phyloP scores from a whole-genome alignment of 345 rosid species.

The Mangifera indica region DNA sequence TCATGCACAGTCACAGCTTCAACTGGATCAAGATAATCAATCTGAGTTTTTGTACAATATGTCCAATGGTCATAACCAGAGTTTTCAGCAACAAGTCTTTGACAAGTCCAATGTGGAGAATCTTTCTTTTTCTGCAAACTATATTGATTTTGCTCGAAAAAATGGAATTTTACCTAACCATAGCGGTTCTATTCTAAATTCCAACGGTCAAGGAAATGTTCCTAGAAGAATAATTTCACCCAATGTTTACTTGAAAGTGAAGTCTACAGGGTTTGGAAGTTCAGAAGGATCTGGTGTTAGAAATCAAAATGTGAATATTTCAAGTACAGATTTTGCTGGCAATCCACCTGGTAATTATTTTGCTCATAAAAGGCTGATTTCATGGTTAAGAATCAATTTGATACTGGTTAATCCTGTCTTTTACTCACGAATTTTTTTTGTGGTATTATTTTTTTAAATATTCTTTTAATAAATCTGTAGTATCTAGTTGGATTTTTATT shows the following conservation, averaged over 20 bases:
- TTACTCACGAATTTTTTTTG: constrained; percentile 9
- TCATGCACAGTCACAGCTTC: constrained; percentile 44
- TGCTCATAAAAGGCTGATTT: constrained; percentile 46
- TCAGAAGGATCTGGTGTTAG: constrained; percentile 45
- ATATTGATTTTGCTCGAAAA: constrained; percentile 44
- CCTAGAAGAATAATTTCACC: constrained; percentile 71
- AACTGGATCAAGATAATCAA: constrained; percentile 37
- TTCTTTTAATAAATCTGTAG: constrained; percentile 4
- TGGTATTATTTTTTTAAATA: background rate
- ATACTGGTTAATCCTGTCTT: constrained; percentile 45
- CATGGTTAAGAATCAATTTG: constrained; percentile 37
- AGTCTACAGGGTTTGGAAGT: constrained; percentile 50
- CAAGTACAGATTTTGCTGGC: constrained; percentile 40
- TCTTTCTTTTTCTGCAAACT: constrained; percentile 43
- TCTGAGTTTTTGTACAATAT: constrained; percentile 43
- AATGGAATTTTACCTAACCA: constrained; percentile 38
- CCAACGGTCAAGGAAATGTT: constrained; percentile 48
- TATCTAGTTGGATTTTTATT: background rate
- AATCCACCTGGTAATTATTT: constrained; percentile 43
- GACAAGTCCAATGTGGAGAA: constrained; percentile 44
- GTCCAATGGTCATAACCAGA: constrained; percentile 52
- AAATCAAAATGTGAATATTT: constrained; percentile 40
- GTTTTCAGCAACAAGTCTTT: constrained; percentile 46
- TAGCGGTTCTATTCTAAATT: constrained; percentile 43
- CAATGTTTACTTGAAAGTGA: constrained; percentile 53